Evolutionary conservation across 1,139 yeast species (phyloP).

Genomic region (Eremothecium sinecaudum): DNA sequence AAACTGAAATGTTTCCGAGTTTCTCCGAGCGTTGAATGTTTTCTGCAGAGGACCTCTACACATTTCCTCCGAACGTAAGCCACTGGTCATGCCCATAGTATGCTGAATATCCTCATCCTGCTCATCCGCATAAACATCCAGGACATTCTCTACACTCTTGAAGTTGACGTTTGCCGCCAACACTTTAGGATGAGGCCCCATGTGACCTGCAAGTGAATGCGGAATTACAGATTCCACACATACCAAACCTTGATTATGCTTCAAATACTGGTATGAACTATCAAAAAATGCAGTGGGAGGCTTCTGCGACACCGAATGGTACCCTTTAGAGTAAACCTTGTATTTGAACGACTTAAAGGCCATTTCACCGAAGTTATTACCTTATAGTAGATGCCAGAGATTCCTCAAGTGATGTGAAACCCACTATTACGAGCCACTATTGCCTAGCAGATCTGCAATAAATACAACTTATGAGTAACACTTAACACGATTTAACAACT

Average conservation of each 20-base stretch:
- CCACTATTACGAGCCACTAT: no score
- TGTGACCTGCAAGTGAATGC: slow-evolving; percentile 11
- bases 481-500: no score
- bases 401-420: no score
- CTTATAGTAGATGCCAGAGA: no score
- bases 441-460: no score
- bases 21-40: background rate
- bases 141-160: slow-evolving; percentile 19
- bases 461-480: no score
- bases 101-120: background rate
- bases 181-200: slow-evolving; percentile 23
- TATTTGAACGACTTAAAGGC: slow-evolving; percentile 28
- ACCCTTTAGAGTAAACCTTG: slow-evolving; percentile 26
- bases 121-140: slow-evolving; percentile 6
- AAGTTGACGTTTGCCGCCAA: slow-evolving; percentile 24
- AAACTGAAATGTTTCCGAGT: slow-evolving; percentile 2
- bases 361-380: no score
- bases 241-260: slow-evolving; percentile 24
- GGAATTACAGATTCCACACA: slow-evolving; percentile 18
- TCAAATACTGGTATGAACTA: slow-evolving; percentile 26
- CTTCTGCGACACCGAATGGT: slow-evolving; percentile 19
- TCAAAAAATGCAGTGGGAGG: slow-evolving; percentile 26
- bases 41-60: background rate
- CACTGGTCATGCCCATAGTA: background rate
- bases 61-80: background rate